Evolutionary conservation across 169 alveolate species (phyloP), one percentile per base, ranked within the genome.

Genomic region (Sarcocystis neurona): DNA sequence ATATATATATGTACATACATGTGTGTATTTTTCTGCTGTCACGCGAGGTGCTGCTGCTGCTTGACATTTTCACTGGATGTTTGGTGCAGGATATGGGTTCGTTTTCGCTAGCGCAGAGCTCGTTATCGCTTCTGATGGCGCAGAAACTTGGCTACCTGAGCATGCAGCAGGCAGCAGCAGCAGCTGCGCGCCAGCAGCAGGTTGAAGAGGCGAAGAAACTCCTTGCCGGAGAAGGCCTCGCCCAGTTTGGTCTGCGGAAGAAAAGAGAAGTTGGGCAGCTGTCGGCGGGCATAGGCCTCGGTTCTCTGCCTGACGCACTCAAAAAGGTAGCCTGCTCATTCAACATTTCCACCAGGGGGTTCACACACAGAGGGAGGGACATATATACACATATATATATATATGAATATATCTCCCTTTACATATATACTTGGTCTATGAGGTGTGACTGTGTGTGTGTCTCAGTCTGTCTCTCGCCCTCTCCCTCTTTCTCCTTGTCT

Each of bases 221-320:
- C 50, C 48, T 79, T 41, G n/a, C 87, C 6, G 87, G 87, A 0
- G 70, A 77, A 30, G 85, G 85, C 68, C 85, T 77, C 39, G 37
- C 27, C 5, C 8, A 77, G 85, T 77, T 77, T 39, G 85, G 85
- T 3, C 60, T 77, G 3, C 30, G 46, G 46, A 44, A n/a, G 39
- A 15, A 32, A 27, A 5, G 41, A 23, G n/a, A 47, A 47, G 18
- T 20, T 34, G 46, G 60, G 80, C 39, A 15, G 48, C 41, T 46
- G 43, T 32, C 6, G 5, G 32, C 15, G 20, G 60, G 70, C 60
- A 44, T 47, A 39, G 85, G 68, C 46, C 68, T 77, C 30, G 43
- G 30, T 18, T 41, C 43, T n/a, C 85, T 77, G 43, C 70, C 85
- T 1, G 68, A 2, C n/a, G 85, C 68, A 0, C 68, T 77, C n/a